These are phyloP conservation scores for Kazachstania bromeliacearum DNA, from an alignment of 805 yeast genomes.

Conservation along the genomic window DNA sequence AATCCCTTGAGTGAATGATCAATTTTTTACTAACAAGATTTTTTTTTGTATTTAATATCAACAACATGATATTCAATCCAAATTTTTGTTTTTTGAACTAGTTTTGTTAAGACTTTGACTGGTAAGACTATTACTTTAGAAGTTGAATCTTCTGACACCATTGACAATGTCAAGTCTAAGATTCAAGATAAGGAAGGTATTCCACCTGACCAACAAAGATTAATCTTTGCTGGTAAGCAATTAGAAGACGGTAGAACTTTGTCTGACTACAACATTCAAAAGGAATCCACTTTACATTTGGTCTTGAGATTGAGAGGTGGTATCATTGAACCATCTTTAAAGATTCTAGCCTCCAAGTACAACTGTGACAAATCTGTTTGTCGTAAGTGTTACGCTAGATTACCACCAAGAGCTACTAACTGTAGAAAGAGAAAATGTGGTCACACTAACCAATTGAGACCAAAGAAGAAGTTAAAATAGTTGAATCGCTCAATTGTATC, in stretches of 20 bases:
- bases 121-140: conserved; percentile 96
- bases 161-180: conserved; percentile 93
- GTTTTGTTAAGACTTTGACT: conserved; percentile 94
- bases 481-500: conserved; percentile 25
- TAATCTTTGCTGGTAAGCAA: conserved; percentile 63
- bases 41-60: neutral
- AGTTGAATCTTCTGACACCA: conserved; percentile 95
- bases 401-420: conserved; percentile 99
- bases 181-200: conserved; percentile 65
- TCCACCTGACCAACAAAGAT: conserved; percentile 64
- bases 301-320: conserved; percentile 66
- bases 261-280: conserved; percentile 63
- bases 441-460: conserved; percentile 98
- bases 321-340: conserved; percentile 95
- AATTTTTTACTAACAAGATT: conserved; percentile 1
- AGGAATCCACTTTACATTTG: conserved; percentile 61
- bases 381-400: conserved; percentile 98
- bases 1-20: too few relatives aligned
- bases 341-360: conserved; percentile 96
- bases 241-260: conserved; percentile 64
- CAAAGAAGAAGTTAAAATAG: conserved; percentile 95
- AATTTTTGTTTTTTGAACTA: conserved; percentile 13
- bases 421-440: conserved; percentile 99
- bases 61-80: too few relatives aligned
- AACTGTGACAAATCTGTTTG: conserved; percentile 97